Conservation (phyloP, 805 yeast species). For the Priceomyces haplophilus region DNA sequence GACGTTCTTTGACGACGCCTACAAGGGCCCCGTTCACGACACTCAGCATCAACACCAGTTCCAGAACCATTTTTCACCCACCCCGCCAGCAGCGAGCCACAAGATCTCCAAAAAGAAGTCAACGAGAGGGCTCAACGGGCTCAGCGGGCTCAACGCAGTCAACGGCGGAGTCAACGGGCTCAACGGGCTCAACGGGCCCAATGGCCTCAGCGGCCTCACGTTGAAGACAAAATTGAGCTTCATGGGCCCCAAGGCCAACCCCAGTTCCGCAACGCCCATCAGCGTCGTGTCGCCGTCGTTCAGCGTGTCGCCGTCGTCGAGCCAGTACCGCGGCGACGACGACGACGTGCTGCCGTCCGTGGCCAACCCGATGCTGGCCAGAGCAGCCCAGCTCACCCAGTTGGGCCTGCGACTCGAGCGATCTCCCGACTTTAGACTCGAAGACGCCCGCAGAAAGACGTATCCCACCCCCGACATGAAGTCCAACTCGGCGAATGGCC, state of each 20-base stretch:
- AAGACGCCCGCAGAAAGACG: constrained; percentile 17
- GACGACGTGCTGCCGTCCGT: constrained; percentile 4
- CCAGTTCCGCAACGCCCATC: constrained; percentile 8
- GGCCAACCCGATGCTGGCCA: constrained; percentile 1
- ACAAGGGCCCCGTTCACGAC: neutral
- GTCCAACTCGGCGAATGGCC: constrained; percentile 8
- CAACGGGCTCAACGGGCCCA: constrained; percentile 14
- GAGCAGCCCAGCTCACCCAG: constrained; percentile 2
- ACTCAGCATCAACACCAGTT: constrained; percentile 3
- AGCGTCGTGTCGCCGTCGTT: constrained; percentile 9
- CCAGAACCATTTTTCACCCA: constrained; percentile 3
- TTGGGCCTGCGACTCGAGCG: neutral
- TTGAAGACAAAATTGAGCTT: constrained; percentile 16
- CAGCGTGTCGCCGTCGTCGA: constrained; percentile 20
- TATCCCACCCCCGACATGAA: constrained; percentile 9
- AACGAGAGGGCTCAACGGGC: constrained; percentile 13
- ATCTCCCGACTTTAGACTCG: neutral
- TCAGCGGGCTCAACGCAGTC: no score
- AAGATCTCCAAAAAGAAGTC: constrained; percentile 18
- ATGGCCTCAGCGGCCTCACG: constrained; percentile 10
- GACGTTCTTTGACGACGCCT: constrained; percentile 7
- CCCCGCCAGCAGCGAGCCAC: constrained; percentile 5
- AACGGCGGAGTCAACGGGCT: no score
- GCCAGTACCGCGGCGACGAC: constrained; percentile 19
- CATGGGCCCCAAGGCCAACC: constrained; percentile 9